Percentiles rank a stretch among this genome's conserved stretches.
These are phyloP conservation scores for Ustilago tritici DNA, from an alignment of 1,284 basidiomycete genomes.

Conservation along the genomic window DNA sequence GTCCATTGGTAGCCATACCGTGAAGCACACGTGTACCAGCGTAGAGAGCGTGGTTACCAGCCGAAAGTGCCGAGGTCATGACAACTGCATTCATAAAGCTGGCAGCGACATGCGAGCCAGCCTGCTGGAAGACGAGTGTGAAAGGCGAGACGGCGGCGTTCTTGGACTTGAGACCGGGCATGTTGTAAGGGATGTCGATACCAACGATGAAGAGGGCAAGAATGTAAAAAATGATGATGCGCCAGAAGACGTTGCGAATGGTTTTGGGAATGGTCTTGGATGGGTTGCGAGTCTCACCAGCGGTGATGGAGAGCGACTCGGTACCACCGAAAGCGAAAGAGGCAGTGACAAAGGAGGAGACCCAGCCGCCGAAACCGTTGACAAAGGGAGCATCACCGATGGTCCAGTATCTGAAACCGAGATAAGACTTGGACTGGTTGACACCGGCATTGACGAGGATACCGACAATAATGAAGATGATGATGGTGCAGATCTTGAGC, in stretches of 20 bases:
- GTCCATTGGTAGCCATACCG: slow-evolving; percentile 79
- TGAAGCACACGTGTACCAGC: slow-evolving; percentile 80
- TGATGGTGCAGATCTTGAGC: slow-evolving; percentile 45
- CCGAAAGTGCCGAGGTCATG: slow-evolving; percentile 84
- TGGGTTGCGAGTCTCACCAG: slow-evolving; percentile 56
- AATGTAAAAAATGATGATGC: slow-evolving; percentile 73
- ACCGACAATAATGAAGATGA: slow-evolving; percentile 45
- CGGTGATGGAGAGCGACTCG: slow-evolving; percentile 72
- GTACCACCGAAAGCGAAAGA: slow-evolving; percentile 75
- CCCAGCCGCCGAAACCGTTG: slow-evolving; percentile 64
- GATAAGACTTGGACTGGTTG: slow-evolving; percentile 38
- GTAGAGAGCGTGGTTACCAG: slow-evolving; percentile 84
- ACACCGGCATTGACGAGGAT: slow-evolving; percentile 56
- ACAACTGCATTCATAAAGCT: slow-evolving; percentile 80
- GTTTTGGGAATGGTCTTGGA: slow-evolving; percentile 53
- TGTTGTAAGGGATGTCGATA: slow-evolving; percentile 72
- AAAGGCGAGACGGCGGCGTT: slow-evolving; percentile 46
- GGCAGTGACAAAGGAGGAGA: slow-evolving; percentile 79
- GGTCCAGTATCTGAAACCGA: slow-evolving; percentile 63
- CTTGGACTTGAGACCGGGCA: slow-evolving; percentile 43
- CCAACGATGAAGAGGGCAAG: slow-evolving; percentile 75
- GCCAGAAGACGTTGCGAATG: slow-evolving; percentile 76
- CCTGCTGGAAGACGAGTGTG: slow-evolving; percentile 68
- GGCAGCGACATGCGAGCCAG: slow-evolving; percentile 70
- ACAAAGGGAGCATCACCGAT: slow-evolving; percentile 73